Percentiles rank a stretch among this genome's conserved stretches.
phyloP scores from a whole-genome alignment of 768 basidiomycete genomes.

The Suillus alpinus region DNA sequence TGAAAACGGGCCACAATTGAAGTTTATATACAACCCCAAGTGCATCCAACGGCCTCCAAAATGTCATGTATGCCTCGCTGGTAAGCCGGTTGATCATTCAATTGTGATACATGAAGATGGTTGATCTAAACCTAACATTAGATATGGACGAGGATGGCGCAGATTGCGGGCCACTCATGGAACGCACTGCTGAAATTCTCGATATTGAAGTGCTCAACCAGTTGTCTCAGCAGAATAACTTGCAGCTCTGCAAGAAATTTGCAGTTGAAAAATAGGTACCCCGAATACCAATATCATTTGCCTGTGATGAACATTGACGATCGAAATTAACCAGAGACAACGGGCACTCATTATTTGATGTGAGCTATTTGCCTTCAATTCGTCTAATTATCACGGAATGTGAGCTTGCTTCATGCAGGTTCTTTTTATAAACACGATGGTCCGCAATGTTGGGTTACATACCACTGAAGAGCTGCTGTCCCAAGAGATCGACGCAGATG shows the following conservation, averaged over 20 bases:
- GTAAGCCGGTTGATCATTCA: background rate
- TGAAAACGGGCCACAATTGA: background rate
- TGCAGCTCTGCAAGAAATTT: slow-evolving; percentile 10
- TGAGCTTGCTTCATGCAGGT: too few species aligned
- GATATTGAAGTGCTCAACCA: slow-evolving; percentile 14
- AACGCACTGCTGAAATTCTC: slow-evolving; percentile 20
- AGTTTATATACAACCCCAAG: background rate
- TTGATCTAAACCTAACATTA: background rate
- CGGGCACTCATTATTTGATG: too few species aligned
- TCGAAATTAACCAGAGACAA: too few species aligned
- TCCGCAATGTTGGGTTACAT: too few species aligned
- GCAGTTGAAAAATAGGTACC: background rate
- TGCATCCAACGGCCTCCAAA: background rate
- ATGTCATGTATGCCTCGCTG: background rate
- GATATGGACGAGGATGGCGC: slow-evolving; percentile 17
- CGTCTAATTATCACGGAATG: too few species aligned
- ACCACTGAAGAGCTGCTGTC: too few species aligned
- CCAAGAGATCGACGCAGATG: too few species aligned
- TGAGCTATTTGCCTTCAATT: too few species aligned
- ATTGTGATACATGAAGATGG: background rate
- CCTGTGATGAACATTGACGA: too few species aligned
- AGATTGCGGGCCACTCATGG: slow-evolving; percentile 13
- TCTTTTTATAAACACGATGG: too few species aligned
- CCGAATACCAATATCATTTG: too few species aligned
- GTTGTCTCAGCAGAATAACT: slow-evolving; percentile 24